A percentile compares a stretch with the other conserved stretches of the same genome.
Conservation (phyloP, 73 alveolate genomes). For the Paramecium biaurelia region DNA sequence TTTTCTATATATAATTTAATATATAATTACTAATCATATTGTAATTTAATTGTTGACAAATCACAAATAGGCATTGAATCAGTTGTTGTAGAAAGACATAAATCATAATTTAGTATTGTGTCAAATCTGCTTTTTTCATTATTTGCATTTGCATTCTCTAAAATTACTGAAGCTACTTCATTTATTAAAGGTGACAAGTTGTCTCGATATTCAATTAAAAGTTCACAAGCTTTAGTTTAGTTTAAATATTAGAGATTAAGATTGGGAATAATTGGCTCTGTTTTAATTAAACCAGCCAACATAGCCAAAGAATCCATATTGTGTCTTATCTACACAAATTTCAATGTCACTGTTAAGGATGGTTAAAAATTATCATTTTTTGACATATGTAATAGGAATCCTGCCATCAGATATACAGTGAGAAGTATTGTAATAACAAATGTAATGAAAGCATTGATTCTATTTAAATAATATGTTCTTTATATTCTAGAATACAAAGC, state of each 20-base stretch:
- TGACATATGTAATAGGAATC: background rate
- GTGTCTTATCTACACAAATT: background rate
- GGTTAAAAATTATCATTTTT: conserved; percentile 38
- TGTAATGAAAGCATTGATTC: background rate
- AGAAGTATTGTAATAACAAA: background rate
- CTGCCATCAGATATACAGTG: background rate
- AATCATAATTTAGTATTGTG: background rate
- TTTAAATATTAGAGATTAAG: background rate
- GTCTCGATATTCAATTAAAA: background rate
- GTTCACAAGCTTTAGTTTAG: background rate
- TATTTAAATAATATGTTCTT: background rate
- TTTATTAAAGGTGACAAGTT: background rate
- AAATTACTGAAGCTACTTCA: background rate
- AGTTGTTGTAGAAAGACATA: background rate
- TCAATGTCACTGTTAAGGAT: background rate
- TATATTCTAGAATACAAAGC: background rate
- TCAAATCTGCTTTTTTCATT: background rate
- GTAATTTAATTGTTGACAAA: background rate
- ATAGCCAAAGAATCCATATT: background rate
- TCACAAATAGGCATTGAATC: background rate
- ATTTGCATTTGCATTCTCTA: background rate
- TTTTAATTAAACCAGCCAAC: background rate
- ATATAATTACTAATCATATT: background rate
- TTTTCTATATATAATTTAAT: background rate
- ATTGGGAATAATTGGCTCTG: background rate